phyloP scores from a whole-genome alignment of 2,329 filamentous ascomycete species.

The Talaromyces atroroseus region DNA sequence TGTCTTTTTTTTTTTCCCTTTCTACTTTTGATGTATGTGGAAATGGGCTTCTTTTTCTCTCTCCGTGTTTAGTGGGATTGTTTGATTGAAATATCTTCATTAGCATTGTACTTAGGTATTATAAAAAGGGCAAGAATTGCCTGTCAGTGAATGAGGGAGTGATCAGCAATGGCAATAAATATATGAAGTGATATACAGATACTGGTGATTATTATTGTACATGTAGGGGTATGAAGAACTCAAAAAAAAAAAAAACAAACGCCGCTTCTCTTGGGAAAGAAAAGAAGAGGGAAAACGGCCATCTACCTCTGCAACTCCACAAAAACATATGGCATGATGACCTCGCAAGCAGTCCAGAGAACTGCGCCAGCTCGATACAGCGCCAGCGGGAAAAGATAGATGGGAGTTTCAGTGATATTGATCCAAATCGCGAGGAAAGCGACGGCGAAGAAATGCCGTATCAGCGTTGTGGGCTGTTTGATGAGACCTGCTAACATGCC shows the following conservation, averaged over 20 bases:
- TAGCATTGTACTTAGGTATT: conserved; percentile 9
- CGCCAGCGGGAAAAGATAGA: conserved; percentile 58
- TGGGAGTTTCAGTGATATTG: conserved; percentile 47
- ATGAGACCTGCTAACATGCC: conserved; percentile 79
- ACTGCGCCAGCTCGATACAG: conserved; percentile 62
- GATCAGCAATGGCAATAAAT: background rate
- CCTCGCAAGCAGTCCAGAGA: conserved; percentile 72
- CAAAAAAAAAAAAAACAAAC: too few species aligned
- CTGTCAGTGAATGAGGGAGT: background rate
- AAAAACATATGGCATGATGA: conserved; percentile 77
- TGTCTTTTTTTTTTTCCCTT: conserved; percentile 9
- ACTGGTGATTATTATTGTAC: background rate
- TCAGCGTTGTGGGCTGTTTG: conserved; percentile 67
- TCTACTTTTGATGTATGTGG: conserved; percentile 10
- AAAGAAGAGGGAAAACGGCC: background rate
- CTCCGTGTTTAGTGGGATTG: background rate
- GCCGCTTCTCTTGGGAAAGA: background rate
- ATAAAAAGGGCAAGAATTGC: conserved; percentile 3
- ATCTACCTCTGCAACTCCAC: conserved; percentile 54
- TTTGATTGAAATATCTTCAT: conserved; percentile 1
- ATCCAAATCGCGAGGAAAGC: conserved; percentile 82
- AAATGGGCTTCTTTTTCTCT: background rate
- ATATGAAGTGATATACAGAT: background rate
- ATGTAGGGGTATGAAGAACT: background rate
- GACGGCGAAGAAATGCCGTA: conserved; percentile 92